phyloP scores from a whole-genome alignment of 345 rosid genomes.

The Citrus unshiu region DNA sequence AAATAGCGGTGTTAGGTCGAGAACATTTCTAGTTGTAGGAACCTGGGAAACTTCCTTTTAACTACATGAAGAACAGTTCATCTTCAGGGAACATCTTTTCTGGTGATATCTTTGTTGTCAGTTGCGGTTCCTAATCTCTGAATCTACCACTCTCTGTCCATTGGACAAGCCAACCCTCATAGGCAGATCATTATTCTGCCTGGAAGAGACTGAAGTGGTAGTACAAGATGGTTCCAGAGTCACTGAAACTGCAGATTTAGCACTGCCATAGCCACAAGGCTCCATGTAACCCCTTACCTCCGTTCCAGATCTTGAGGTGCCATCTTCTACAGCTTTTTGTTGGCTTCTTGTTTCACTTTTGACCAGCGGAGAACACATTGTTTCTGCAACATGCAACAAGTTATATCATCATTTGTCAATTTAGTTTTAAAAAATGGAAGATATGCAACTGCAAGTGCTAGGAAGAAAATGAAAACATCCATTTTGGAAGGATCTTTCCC shows the following conservation, averaged over 20 bases:
- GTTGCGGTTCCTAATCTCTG: conserved; percentile 6
- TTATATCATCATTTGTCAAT: not conserved
- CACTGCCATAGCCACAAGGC: conserved; percentile 14
- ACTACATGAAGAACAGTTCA: not conserved
- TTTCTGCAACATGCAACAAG: conserved; percentile 27
- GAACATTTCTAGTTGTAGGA: not conserved
- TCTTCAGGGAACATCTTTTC: not conserved
- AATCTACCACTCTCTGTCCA: conserved; percentile 13
- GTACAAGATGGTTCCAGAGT: not conserved
- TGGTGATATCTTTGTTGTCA: conserved; percentile 4
- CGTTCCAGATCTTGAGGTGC: conserved; percentile 12
- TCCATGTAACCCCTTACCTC: conserved; percentile 9
- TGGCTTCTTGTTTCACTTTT: conserved; percentile 17
- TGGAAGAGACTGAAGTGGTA: not conserved
- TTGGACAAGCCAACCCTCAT: conserved; percentile 1
- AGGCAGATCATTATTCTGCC: conserved; percentile 6
- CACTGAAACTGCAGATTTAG: conserved; percentile 9
- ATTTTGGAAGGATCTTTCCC: not conserved
- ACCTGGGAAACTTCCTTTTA: not conserved
- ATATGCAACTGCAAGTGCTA: not conserved
- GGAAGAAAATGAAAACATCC: not conserved
- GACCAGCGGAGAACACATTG: conserved; percentile 18
- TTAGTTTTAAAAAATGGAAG: not conserved
- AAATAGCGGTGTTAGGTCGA: not conserved
- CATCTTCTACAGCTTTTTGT: conserved; percentile 14